Percentiles rank a stretch among this genome's conserved stretches.
Conservation (phyloP, 768 basidiomycete genomes). For the Lactarius pseudohatsudake region DNA sequence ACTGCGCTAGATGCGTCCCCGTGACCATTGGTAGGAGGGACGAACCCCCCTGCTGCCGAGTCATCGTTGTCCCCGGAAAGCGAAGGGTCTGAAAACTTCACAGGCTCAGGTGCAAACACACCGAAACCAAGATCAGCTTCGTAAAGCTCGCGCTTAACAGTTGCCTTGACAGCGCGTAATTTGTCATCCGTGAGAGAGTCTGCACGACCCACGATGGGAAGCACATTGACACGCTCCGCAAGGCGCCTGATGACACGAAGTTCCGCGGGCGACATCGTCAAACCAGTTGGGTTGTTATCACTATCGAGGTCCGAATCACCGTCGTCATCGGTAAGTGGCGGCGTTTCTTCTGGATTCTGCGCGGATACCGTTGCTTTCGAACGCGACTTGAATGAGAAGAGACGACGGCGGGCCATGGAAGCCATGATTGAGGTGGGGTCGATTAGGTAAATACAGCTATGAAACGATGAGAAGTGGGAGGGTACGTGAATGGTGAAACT, state of each 20-base stretch:
- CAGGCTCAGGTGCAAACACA: conserved; percentile 58
- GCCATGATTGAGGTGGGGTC: conserved; percentile 73
- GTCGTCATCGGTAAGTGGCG: conserved; percentile 39
- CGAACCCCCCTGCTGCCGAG: conserved; percentile 6
- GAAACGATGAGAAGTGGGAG: conserved; percentile 4
- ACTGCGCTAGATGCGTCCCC: conserved; percentile 31
- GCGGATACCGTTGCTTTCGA: conserved; percentile 68
- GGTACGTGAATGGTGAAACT: conserved; percentile 34
- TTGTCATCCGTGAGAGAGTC: conserved; percentile 84
- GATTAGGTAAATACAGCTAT: conserved; percentile 81
- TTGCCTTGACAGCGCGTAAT: conserved; percentile 65
- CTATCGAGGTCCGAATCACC: conserved; percentile 52
- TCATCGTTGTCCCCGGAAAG: conserved; percentile 12
- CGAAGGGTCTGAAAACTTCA: conserved; percentile 24
- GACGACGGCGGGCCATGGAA: conserved; percentile 49
- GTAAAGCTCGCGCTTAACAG: conserved; percentile 65
- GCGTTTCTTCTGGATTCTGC: conserved; percentile 52
- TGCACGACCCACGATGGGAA: conserved; percentile 77
- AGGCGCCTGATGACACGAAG: conserved; percentile 77
- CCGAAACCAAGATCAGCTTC: conserved; percentile 74
- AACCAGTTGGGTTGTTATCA: conserved; percentile 48
- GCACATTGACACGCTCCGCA: conserved; percentile 70
- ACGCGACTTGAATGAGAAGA: conserved; percentile 52
- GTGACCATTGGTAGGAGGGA: conserved; percentile 30
- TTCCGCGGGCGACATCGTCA: conserved; percentile 76